These are phyloP conservation scores for Achaetomium macrosporum DNA, from an alignment of 2,329 filamentous ascomycete species.

Conservation along the genomic window DNA sequence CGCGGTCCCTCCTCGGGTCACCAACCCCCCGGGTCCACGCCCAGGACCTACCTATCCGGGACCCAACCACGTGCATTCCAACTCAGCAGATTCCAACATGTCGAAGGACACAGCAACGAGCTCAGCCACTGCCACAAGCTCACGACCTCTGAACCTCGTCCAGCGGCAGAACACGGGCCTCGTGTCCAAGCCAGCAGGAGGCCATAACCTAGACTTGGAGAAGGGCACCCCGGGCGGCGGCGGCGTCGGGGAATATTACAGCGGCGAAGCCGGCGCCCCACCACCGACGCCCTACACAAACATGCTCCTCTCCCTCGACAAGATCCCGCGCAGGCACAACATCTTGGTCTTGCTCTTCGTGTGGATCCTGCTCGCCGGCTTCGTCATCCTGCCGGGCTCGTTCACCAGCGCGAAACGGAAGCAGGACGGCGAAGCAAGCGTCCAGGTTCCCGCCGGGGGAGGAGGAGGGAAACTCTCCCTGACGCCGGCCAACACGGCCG, in stretches of 20 bases:
- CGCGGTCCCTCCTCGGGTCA: background rate
- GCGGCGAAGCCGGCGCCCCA: background rate
- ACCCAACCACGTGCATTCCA: constrained; percentile 7
- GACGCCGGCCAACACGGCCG: constrained; percentile 26
- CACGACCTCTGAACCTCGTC: background rate
- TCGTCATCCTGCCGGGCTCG: constrained; percentile 47
- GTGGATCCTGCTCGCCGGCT: constrained; percentile 48
- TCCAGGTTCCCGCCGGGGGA: constrained; percentile 2
- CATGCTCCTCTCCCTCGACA: constrained; percentile 44
- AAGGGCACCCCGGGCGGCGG: constrained; percentile 8
- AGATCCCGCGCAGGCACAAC: constrained; percentile 42
- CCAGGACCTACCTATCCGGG: background rate
- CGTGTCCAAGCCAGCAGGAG: background rate
- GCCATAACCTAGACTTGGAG: background rate
- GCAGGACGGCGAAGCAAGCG: constrained; percentile 18
- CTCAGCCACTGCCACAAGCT: constrained; percentile 4
- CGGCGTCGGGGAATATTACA: constrained; percentile 15
- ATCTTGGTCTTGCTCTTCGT: constrained; percentile 39
- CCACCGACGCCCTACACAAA: constrained; percentile 34
- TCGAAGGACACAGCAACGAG: constrained; percentile 6
- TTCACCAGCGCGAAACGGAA: constrained; percentile 38
- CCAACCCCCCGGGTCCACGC: background rate
- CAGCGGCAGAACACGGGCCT: constrained; percentile 5
- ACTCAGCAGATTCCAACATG: constrained; percentile 6
- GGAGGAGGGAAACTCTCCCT: constrained; percentile 1